Percentiles rank a stretch among this genome's conserved stretches.
phyloP scores from a whole-genome alignment of 768 basidiomycete genomes.

The Tulasnella sp. region DNA sequence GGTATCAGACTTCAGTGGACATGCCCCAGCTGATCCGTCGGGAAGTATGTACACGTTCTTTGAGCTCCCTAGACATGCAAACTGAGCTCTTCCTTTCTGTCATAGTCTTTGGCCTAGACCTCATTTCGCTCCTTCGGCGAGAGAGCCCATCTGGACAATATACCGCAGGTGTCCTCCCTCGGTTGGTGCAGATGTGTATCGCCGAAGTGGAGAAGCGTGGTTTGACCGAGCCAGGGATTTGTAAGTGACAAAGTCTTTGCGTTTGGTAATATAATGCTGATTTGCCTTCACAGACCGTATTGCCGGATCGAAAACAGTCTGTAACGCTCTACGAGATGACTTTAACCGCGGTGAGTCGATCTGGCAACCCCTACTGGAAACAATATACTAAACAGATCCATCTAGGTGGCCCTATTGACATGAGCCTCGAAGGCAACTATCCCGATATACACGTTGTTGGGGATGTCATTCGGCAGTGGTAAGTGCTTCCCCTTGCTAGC shows the following conservation, averaged over 20 bases:
- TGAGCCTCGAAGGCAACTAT: conserved; percentile 30
- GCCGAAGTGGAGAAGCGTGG: conserved; percentile 65
- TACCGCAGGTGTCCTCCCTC: conserved; percentile 50
- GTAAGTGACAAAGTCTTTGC: conserved; percentile 35
- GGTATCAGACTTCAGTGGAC: neutral
- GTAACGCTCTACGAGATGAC: conserved; percentile 57
- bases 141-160: conserved; percentile 45
- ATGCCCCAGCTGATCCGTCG: conserved; percentile 4
- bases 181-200: conserved; percentile 54
- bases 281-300: conserved; percentile 64
- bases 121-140: conserved; percentile 55
- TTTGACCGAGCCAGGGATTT: conserved; percentile 72
- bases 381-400: conserved; percentile 37
- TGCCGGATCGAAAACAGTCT: conserved; percentile 62
- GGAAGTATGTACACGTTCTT: neutral
- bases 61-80: neutral
- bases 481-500: neutral
- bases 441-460: conserved; percentile 72
- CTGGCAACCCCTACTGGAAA: conserved; percentile 30
- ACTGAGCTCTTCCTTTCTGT: neutral
- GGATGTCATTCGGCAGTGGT: conserved; percentile 78
- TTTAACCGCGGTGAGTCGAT: conserved; percentile 53
- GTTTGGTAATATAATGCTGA: neutral
- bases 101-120: conserved; percentile 65
- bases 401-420: conserved; percentile 16